Evolutionary conservation across 495 filamentous ascomycete species (phyloP).

Genomic region (Penicillium odoratum): DNA sequence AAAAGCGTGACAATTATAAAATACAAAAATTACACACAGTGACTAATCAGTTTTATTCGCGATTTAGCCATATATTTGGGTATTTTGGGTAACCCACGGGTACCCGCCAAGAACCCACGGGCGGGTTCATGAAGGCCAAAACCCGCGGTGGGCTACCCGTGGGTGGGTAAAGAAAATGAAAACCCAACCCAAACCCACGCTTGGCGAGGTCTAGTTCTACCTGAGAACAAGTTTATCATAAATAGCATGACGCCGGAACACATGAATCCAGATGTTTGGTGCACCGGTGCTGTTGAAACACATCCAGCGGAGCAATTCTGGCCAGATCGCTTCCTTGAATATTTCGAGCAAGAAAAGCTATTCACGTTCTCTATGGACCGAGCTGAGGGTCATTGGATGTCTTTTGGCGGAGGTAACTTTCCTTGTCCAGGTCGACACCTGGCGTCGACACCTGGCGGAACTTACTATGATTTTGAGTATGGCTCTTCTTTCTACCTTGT

Average conservation of each 20-base stretch:
- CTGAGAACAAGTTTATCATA: too few relatives aligned
- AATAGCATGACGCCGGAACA: not conserved
- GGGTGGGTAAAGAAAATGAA: conserved; percentile 14
- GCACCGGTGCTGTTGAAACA: not conserved
- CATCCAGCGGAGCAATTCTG: not conserved
- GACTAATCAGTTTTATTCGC: conserved; percentile 14
- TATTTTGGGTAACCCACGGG: conserved; percentile 15
- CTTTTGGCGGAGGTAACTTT: not conserved
- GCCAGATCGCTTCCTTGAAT: not conserved
- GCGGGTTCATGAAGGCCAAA: conserved; percentile 17
- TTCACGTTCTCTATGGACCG: not conserved
- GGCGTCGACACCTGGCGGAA: too few relatives aligned
- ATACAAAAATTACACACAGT: conserved; percentile 3
- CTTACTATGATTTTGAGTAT: not conserved
- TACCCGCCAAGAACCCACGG: conserved; percentile 15
- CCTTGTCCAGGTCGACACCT: conserved; percentile 1
- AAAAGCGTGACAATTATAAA: too few relatives aligned
- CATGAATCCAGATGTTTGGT: not conserved
- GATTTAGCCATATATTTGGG: conserved; percentile 14
- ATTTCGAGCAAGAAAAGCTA: not conserved
- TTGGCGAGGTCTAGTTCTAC: conserved; percentile 17
- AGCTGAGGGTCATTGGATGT: not conserved
- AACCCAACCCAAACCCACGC: conserved; percentile 18
- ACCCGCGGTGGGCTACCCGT: conserved; percentile 15
- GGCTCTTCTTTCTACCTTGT: not conserved